Evolutionary conservation across 2,329 filamentous ascomycete species (phyloP), one percentile per base, ranked within the genome.

Genomic region (Alternaria triticimaculans): DNA sequence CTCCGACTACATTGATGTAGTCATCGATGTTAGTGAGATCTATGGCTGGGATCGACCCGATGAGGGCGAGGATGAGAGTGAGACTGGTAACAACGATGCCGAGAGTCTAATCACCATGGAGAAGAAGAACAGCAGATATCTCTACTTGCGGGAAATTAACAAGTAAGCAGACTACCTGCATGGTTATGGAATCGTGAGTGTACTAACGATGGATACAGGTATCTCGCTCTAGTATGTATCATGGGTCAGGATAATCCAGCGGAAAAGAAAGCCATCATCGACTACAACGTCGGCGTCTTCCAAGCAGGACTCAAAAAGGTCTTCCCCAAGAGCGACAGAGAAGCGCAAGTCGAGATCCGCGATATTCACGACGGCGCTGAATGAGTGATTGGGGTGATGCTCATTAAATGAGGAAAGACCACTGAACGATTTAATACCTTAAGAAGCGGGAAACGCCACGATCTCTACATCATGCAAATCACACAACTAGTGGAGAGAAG

Each of bases 1-100:
- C 83, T 97, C 93, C 54, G 96, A 99, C 78, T 98, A 97, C 78
- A 97, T 99, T 72, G 96, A 99, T 79, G 94, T 98, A 64, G 97
- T 99, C 66, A 95, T 98, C 62, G 96, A 99, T 78, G 92, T 98
- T 58, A 96, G 93, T 26, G 95, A 98, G 77, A 91, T 99, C 43
- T 99, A 97, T 77, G 95, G 94, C 49, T 98, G 87, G 86, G 84
- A 87, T 67, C 81, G 86, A 33, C 66, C 71, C 5, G 68, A 74
- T 15, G 72, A 74, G 25, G 58, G 67, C 5, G 80, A 77, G 11
- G 70, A 75, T 20, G 70, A 79, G 44, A 76, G 79, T 75, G 82
- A 82, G 68, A 79, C 74, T 20, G 81, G 81, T 11, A 82, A 82
- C 58, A 84, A 84, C 54, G 86, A 87, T 65, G 87, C 87, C 1